These are phyloP conservation scores for Rhodomyrtus psidioides DNA, from an alignment of 441 rosid species.

Conservation along the genomic window DNA sequence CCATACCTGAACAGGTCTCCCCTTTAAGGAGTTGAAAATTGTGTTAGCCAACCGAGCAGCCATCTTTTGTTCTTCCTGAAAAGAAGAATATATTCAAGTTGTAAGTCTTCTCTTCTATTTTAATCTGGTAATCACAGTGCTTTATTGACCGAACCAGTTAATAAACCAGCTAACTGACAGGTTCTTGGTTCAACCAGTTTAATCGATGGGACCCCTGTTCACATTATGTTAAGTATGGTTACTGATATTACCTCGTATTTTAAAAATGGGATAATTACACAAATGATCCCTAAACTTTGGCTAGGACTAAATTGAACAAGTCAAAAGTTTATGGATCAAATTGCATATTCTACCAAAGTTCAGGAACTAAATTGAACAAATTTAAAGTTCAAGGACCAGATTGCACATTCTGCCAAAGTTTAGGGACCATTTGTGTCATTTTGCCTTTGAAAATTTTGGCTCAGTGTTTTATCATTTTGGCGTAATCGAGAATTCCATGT, in stretches of 20 bases:
- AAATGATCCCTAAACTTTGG: no score
- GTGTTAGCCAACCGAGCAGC: conserved; percentile 71
- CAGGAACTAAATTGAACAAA: no score
- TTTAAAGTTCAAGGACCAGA: no score
- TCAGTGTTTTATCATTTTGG: background rate
- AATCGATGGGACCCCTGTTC: background rate
- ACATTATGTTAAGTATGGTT: background rate
- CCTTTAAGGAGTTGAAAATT: conserved; percentile 79
- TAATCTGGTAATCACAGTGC: background rate
- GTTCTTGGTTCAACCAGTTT: background rate
- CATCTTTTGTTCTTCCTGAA: conserved; percentile 85
- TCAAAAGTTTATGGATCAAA: no score
- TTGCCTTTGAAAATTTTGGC: background rate
- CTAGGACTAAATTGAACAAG: no score
- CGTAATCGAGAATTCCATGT: background rate
- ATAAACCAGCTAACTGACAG: background rate
- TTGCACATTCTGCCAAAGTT: no score
- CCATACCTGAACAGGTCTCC: conserved; percentile 90
- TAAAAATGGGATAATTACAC: no score
- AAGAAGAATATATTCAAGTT: background rate
- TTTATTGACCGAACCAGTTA: background rate
- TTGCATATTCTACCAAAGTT: no score
- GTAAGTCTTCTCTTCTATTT: background rate
- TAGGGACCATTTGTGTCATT: no score
- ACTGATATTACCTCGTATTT: background rate